Evolutionary conservation across 306 rosid genomes (phyloP), one percentile per base, ranked within the genome.

Genomic region (Ceratonia siliqua): DNA sequence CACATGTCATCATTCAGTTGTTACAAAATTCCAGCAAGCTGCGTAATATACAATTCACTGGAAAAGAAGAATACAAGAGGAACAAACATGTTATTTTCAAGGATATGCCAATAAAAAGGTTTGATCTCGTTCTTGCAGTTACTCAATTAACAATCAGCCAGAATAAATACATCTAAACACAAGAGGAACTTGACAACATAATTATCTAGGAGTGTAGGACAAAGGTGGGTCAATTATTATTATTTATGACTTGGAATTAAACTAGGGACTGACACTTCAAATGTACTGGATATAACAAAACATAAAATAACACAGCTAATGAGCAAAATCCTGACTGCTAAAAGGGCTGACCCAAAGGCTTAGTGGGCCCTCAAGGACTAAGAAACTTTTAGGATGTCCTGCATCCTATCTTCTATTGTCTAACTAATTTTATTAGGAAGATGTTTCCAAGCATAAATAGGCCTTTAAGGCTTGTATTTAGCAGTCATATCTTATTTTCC

Each of bases 1-100:
- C 28, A 65, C 6, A 43, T 7, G 55, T 53, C 65, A 72, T 33
- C 43, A 38, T 55, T 72, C 56, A 36, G n/a, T 72, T 53, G 45
- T 55, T 56, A 38, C 52, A 63, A 20, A 61, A 46, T 49, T 45
- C 20, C 18, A 33, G 12, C 58, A 36, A 62, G 28, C 35, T 58
- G 45, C 30, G n/a, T 3, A 20, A 20, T 17, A 42, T 52, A 63
- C 4, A 28, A 59, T 38, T 41, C 1, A 28, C 18, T 30, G 25
- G 17, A 59, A 49, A 35, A 56, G n/a, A 74, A 66, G 12, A 59
- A 70, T 17, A 24, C 27, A 46, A n/a, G 30, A 36, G 35, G 18
- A 69, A 27, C 18, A 59, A n/a, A 27, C n/a, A 8, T n/a, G 5
- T 35, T 6, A 14, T 35, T 56, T 58, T 69, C 45, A 69, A 77